Conservation (phyloP, 345 rosid species). For the Brassica incana region DNA sequence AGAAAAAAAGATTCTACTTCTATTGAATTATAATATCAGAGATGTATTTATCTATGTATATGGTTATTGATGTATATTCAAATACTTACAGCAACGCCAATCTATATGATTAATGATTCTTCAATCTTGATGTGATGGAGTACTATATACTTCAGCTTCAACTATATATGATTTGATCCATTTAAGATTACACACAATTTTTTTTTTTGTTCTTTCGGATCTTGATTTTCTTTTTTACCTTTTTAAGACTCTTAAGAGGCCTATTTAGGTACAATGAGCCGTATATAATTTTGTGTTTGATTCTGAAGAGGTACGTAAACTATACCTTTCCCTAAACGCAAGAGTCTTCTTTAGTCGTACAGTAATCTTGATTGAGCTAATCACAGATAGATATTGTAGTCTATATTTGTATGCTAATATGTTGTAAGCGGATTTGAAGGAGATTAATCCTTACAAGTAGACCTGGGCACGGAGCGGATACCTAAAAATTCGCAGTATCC, state of each 20-base stretch:
- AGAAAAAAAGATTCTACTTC: neutral
- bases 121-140: slow-evolving; percentile 12
- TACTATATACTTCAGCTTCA: slow-evolving; percentile 12
- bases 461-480: no score
- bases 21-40: slow-evolving; percentile 4
- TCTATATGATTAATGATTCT: slow-evolving; percentile 16
- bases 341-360: neutral
- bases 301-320: slow-evolving; percentile 9
- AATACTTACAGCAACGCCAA: slow-evolving; percentile 28
- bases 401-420: neutral
- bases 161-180: neutral
- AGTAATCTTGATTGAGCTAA: neutral
- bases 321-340: slow-evolving; percentile 13
- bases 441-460: neutral
- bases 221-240: slow-evolving; percentile 1
- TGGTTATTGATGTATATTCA: slow-evolving; percentile 26
- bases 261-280: neutral
- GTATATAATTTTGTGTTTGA: neutral
- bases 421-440: neutral
- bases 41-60: slow-evolving; percentile 13
- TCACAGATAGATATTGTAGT: slow-evolving; percentile 2
- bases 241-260: slow-evolving; percentile 1
- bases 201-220: neutral
- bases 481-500: no score
- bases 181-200: neutral